Percentiles rank a stretch among this genome's conserved stretches.
Conservation (phyloP, 108 stramenopile genomes). For the Bacterosira constricta region DNA sequence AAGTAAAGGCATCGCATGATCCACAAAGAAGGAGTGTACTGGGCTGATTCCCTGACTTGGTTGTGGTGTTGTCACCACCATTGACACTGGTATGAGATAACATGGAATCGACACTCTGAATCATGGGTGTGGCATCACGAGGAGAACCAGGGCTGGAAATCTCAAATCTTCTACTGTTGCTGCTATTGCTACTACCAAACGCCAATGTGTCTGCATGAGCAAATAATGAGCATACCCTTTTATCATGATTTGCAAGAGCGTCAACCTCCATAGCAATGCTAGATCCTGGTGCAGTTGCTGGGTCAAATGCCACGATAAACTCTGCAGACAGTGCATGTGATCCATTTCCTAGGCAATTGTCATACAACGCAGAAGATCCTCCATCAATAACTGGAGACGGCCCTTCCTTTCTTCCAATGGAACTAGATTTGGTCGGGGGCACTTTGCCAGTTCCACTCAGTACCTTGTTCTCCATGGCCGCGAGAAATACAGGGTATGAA, state of each 20-base stretch:
- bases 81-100: constrained; percentile 21
- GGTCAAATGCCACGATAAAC: constrained; percentile 37
- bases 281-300: neutral
- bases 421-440: neutral
- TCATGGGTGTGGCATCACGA: too few species aligned
- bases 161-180: neutral
- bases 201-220: constrained; percentile 84
- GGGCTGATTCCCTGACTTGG: constrained; percentile 68
- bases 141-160: constrained; percentile 37
- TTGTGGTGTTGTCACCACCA: neutral
- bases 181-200: constrained; percentile 22
- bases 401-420: neutral
- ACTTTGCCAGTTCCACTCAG: constrained; percentile 6
- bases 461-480: constrained; percentile 56
- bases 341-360: neutral
- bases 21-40: constrained; percentile 73
- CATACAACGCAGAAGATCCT: neutral
- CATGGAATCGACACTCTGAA: constrained; percentile 36
- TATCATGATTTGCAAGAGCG: constrained; percentile 49
- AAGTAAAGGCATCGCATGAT: constrained; percentile 77
- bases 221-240: constrained; percentile 73
- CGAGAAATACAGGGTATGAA: constrained; percentile 69
- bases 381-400: constrained; percentile 50
- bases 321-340: constrained; percentile 7
- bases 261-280: neutral